Evolutionary conservation across 768 basidiomycete genomes (phyloP), one percentile per base, ranked within the genome.

Genomic region (Exsudoporus frostii): DNA sequence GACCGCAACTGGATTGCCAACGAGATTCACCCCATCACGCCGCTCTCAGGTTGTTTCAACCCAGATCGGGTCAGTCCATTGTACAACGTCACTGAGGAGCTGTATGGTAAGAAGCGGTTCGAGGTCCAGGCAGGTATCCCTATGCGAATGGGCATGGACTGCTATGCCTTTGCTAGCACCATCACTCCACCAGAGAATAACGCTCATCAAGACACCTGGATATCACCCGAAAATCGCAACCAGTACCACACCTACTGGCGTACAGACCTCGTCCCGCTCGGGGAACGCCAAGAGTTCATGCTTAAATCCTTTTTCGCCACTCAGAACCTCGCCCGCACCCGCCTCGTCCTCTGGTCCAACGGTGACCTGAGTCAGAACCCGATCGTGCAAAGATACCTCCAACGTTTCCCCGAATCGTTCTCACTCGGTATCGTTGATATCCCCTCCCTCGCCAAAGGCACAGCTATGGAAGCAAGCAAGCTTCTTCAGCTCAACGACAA

Each of bases 221-320:
- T 70, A 50, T 64, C 71, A 17, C 65, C 73, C 17, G 75, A 79
- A 15, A 66, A 75, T 32, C 80, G 82, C 15, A 80, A 81, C 6
- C 82, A 83, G 50, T 96, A 83, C 68, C 96, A 98, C 71, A 91
- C 93, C 1, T 98, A 98, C 68, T 98, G 96, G 96, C 79, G 95
- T 11, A 80, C 80, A 32, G 95, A 98, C 72, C 82, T 98, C 40
- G 82, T 82, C 1, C 76, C 83, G 0, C 88, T 98, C 57, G 84
- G 82, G 2, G 76, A 79, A 38, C 79, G 95, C 20, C 94, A 98
- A 66, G 89, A 92, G 62, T 85, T 82, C 71, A 91, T 95, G 79
- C 79, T 98, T 66, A 88, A 87, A 61, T 92, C 92, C 3, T 95
- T 95, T 72, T 91, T 98, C 58, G 90, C 93, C 7, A 98, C 95